A percentile compares a stretch with the other conserved stretches of the same genome.
Conservation (phyloP, 495 filamentous ascomycete species). For the Xylaria palmicola region DNA sequence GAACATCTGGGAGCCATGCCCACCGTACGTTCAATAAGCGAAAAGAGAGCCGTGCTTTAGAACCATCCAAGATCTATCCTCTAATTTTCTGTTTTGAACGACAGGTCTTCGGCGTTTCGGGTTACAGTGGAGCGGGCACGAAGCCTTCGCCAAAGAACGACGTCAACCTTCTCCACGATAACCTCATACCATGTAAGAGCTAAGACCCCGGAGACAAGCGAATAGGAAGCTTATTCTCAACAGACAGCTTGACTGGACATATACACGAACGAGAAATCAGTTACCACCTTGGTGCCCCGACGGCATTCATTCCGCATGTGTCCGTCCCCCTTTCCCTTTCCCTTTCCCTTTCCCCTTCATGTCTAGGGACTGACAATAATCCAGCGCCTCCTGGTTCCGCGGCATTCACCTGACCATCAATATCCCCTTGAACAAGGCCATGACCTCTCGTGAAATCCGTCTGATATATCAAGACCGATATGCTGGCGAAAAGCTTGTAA, state of each 20-base stretch:
- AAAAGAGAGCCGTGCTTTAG: too few relatives aligned
- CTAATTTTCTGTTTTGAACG: not conserved
- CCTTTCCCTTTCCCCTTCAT: not conserved
- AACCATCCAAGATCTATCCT: too few relatives aligned
- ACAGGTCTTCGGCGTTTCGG: constrained; percentile 75
- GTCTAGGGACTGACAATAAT: not conserved
- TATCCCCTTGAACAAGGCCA: constrained; percentile 81
- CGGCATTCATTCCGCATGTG: constrained; percentile 93
- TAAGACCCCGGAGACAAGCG: not conserved
- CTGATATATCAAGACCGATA: constrained; percentile 96
- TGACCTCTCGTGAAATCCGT: constrained; percentile 88
- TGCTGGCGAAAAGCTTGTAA: constrained; percentile 90
- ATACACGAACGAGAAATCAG: constrained; percentile 94
- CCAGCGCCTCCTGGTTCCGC: constrained; percentile 84
- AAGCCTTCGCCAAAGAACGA: constrained; percentile 97
- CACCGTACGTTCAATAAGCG: constrained; percentile 60
- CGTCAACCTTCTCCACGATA: constrained; percentile 76
- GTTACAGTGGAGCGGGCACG: constrained; percentile 94
- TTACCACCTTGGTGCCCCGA: constrained; percentile 64
- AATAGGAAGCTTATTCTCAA: not conserved
- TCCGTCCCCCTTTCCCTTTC: not conserved
- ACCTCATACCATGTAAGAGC: constrained; percentile 82
- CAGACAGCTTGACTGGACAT: constrained; percentile 70
- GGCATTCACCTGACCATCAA: constrained; percentile 91
- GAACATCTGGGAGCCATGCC: constrained; percentile 76